phyloP scores from a whole-genome alignment of 768 basidiomycete species.

The Agrocybe praecox region DNA sequence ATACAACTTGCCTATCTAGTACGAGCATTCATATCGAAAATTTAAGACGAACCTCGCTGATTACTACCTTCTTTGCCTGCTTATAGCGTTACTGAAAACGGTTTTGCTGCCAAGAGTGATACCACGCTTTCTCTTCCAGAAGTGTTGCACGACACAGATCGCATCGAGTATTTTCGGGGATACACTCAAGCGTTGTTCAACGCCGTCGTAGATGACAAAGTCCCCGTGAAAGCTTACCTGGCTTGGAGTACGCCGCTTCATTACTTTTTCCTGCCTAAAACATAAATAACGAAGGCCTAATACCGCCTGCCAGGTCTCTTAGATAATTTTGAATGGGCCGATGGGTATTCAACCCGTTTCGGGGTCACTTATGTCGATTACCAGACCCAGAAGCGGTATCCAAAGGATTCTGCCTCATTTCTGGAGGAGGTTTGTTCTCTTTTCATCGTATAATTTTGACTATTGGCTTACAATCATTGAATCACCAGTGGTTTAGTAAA shows the following conservation, averaged over 20 bases:
- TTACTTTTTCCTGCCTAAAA: too few relatives aligned
- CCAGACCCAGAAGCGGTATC: conserved; percentile 60
- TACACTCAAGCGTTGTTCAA: conserved; percentile 52
- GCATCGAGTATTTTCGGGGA: conserved; percentile 64
- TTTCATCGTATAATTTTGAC: too few relatives aligned
- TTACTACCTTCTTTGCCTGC: neutral
- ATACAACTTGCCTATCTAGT: conserved; percentile 57
- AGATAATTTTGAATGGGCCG: conserved; percentile 77
- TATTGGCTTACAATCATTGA: too few relatives aligned
- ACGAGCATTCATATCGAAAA: conserved; percentile 13
- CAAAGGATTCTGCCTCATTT: conserved; percentile 62
- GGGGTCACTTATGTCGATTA: conserved; percentile 74
- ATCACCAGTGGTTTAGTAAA: too few relatives aligned
- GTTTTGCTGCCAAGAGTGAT: conserved; percentile 67
- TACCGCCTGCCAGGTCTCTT: conserved; percentile 45
- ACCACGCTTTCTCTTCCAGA: conserved; percentile 40
- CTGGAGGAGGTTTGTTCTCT: conserved; percentile 33
- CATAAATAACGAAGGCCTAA: too few relatives aligned
- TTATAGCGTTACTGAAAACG: conserved; percentile 67
- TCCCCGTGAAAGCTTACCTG: conserved; percentile 62
- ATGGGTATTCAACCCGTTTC: conserved; percentile 68
- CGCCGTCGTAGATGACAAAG: conserved; percentile 57
- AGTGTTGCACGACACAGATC: conserved; percentile 58
- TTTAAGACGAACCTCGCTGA: neutral
- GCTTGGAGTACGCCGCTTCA: conserved; percentile 56